Evolutionary conservation across 2,329 filamentous ascomycete species (phyloP).

Genomic region (Lachnellula subtilissima): DNA sequence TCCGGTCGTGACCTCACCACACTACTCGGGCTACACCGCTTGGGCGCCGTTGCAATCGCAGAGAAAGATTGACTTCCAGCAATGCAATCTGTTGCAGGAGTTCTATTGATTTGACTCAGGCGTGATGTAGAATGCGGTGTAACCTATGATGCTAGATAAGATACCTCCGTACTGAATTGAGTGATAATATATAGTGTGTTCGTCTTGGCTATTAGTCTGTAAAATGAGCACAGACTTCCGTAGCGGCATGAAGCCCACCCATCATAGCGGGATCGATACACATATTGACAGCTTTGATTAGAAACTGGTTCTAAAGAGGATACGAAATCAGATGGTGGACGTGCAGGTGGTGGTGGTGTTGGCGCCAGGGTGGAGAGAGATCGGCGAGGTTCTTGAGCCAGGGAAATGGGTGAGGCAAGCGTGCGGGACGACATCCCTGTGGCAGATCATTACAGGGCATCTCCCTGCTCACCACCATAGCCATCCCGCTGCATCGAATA

Average conservation of each 20-base stretch:
- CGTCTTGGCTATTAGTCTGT: not conserved
- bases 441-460: constrained; percentile 18
- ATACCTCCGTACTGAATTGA: not conserved
- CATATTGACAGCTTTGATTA: not conserved
- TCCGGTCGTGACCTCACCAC: not conserved
- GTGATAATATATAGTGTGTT: not conserved
- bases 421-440: constrained; percentile 10
- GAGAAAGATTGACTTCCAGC: not conserved
- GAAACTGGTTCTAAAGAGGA: not conserved
- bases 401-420: not conserved
- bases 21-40: constrained; percentile 12
- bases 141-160: too few relatives aligned
- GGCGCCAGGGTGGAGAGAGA: not conserved
- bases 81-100: not conserved
- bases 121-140: too few relatives aligned
- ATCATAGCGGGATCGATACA: not conserved
- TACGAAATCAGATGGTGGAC: not conserved
- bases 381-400: not conserved
- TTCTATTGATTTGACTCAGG: not conserved
- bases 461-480: constrained; percentile 13
- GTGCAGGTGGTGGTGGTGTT: not conserved
- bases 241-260: not conserved
- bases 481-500: not conserved
- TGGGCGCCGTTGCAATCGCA: not conserved
- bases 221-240: not conserved